These are phyloP conservation scores for Phlebiopsis flavidoalba DNA, from an alignment of 768 basidiomycete species.

Conservation along the genomic window DNA sequence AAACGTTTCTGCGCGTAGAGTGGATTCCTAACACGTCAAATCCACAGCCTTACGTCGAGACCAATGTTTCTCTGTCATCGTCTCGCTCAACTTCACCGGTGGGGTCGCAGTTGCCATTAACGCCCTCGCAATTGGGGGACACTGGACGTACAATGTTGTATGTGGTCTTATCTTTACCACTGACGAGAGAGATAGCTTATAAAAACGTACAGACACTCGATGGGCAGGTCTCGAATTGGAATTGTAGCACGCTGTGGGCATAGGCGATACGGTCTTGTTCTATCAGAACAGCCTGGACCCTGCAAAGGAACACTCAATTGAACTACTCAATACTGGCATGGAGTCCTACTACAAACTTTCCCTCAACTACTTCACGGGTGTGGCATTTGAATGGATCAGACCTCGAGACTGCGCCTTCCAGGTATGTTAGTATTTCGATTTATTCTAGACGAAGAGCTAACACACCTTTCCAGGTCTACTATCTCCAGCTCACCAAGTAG, in stretches of 20 bases:
- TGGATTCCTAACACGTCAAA: slow-evolving; percentile 16
- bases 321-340: slow-evolving; percentile 50
- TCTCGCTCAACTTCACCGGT: slow-evolving; percentile 41
- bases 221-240: slow-evolving; percentile 23
- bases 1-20: slow-evolving; percentile 6
- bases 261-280: slow-evolving; percentile 48
- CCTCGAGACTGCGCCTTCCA: background rate
- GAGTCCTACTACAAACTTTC: slow-evolving; percentile 17
- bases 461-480: background rate
- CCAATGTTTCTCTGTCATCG: slow-evolving; percentile 37
- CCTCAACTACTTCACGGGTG: slow-evolving; percentile 8
- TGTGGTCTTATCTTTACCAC: background rate
- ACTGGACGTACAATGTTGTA: slow-evolving; percentile 24
- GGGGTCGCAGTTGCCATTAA: slow-evolving; percentile 14
- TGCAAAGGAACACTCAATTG: slow-evolving; percentile 39
- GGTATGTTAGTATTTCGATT: background rate
- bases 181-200: background rate
- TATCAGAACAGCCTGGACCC: slow-evolving; percentile 56
- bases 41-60: slow-evolving; percentile 21
- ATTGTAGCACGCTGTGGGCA: slow-evolving; percentile 38
- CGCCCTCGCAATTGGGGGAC: slow-evolving; percentile 19
- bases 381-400: background rate
- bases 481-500: background rate
- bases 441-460: background rate
- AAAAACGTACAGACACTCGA: background rate